A percentile compares a stretch with the other conserved stretches of the same genome.
phyloP scores from a whole-genome alignment of 768 basidiomycete species.

The Hysterangium stoloniferum region DNA sequence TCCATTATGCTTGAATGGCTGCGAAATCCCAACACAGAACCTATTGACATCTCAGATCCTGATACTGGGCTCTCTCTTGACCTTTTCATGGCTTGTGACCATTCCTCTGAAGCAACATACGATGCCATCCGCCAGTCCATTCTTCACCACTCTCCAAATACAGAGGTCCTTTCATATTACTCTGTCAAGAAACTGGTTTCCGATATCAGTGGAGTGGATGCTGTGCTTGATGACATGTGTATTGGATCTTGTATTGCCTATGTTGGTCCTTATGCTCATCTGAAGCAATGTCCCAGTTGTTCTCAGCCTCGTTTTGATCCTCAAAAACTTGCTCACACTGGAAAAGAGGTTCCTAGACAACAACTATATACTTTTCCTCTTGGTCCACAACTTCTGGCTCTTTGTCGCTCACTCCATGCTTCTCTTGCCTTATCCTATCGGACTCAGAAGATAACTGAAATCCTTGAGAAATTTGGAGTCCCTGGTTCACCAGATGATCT shows the following conservation, averaged over 20 bases:
- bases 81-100: too few species aligned
- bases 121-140: too few species aligned
- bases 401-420: slow-evolving; percentile 18
- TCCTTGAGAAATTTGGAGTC: slow-evolving; percentile 20
- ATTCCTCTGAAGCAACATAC: too few species aligned
- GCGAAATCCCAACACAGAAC: too few species aligned
- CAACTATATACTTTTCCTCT: slow-evolving; percentile 32
- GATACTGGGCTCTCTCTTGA: too few species aligned
- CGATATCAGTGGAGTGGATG: slow-evolving; percentile 28
- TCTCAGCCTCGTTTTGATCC: slow-evolving; percentile 23
- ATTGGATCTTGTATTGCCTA: slow-evolving; percentile 32
- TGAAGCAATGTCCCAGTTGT: slow-evolving; percentile 27
- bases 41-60: too few species aligned
- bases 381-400: slow-evolving; percentile 37
- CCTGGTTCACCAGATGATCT: slow-evolving; percentile 10
- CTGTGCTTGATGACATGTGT: slow-evolving; percentile 35
- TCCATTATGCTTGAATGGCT: too few species aligned
- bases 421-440: slow-evolving; percentile 25
- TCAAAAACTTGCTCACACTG: background rate
- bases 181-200: slow-evolving; percentile 22
- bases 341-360: slow-evolving; percentile 21
- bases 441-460: slow-evolving; percentile 7
- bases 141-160: slow-evolving; percentile 13
- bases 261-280: slow-evolving; percentile 28
- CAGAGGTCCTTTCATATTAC: slow-evolving; percentile 25